Percentiles rank a stretch among this genome's conserved stretches.
phyloP scores from a whole-genome alignment of 768 basidiomycete species.

The Cyclocybe aegerita region DNA sequence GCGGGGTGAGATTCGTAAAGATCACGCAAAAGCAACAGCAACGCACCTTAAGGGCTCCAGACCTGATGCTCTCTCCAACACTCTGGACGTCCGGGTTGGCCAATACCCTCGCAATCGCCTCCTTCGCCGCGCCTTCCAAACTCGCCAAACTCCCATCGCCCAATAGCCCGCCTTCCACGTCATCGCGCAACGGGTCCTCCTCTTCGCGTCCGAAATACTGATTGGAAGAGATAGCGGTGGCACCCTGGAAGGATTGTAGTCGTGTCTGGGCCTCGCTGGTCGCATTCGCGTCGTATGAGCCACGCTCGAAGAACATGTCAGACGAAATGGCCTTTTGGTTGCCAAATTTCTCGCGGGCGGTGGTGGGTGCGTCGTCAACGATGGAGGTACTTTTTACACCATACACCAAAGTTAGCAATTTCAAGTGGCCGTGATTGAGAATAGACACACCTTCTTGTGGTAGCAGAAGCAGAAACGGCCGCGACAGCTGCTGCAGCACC shows the following conservation, averaged over 20 bases:
- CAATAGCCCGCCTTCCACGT: slow-evolving; percentile 31
- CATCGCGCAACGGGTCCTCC: slow-evolving; percentile 58
- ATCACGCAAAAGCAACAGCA: slow-evolving; percentile 4
- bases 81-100: slow-evolving; percentile 89
- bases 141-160: slow-evolving; percentile 62
- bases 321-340: slow-evolving; percentile 95
- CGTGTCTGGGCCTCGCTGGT: slow-evolving; percentile 78
- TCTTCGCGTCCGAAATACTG: slow-evolving; percentile 96
- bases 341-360: slow-evolving; percentile 90
- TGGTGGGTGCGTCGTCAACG: slow-evolving; percentile 64
- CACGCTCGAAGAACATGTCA: slow-evolving; percentile 95
- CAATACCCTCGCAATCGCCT: slow-evolving; percentile 71
- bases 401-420: slow-evolving; percentile 3
- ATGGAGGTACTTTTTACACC: slow-evolving; percentile 26
- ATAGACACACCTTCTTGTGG: slow-evolving; percentile 31
- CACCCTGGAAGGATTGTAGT: slow-evolving; percentile 84
- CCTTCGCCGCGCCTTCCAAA: slow-evolving; percentile 64
- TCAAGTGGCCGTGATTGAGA: neutral
- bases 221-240: slow-evolving; percentile 90
- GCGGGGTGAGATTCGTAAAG: neutral
- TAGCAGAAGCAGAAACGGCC: slow-evolving; percentile 25
- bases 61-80: slow-evolving; percentile 73
- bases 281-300: slow-evolving; percentile 75
- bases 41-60: slow-evolving; percentile 77
- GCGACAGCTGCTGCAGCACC: slow-evolving; percentile 52